phyloP scores from a whole-genome alignment of 345 rosid genomes.

The Lagerstroemia speciosa region DNA sequence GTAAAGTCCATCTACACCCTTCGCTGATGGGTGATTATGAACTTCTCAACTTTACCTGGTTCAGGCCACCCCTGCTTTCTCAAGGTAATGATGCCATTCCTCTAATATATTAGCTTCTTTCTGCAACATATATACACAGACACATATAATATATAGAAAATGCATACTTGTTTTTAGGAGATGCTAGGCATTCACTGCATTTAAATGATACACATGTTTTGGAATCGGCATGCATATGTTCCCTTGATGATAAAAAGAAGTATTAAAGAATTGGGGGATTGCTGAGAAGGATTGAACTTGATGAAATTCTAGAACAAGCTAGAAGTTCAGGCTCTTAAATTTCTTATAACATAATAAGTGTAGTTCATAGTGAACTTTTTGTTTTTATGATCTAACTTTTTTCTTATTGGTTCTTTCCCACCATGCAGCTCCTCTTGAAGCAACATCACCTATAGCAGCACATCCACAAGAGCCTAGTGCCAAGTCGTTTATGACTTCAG shows the following conservation, averaged over 20 bases:
- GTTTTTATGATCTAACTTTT: neutral
- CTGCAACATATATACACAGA: neutral
- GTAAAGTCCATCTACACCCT: slow-evolving; percentile 60
- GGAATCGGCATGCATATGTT: neutral
- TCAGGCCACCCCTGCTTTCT: slow-evolving; percentile 63
- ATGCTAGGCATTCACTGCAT: neutral
- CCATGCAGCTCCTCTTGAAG: slow-evolving; percentile 50
- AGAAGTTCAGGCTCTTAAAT: neutral
- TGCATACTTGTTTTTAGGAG: neutral
- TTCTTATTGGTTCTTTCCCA: slow-evolving; percentile 1
- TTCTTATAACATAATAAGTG: neutral
- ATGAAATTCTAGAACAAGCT: too few relatives aligned
- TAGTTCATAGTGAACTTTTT: neutral
- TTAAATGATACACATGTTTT: neutral
- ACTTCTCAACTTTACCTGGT: slow-evolving; percentile 84
- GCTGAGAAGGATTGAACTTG: too few relatives aligned
- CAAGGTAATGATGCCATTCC: slow-evolving; percentile 39
- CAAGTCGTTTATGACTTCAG: slow-evolving; percentile 29
- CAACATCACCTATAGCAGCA: slow-evolving; percentile 44
- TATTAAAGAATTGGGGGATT: neutral
- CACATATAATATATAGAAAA: too few relatives aligned
- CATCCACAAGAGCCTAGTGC: slow-evolving; percentile 39
- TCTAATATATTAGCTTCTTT: neutral
- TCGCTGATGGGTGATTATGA: slow-evolving; percentile 69
- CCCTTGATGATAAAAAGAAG: neutral